Conservation (phyloP, 164 flowering plant genomes). For the Sextonia rubra region DNA sequence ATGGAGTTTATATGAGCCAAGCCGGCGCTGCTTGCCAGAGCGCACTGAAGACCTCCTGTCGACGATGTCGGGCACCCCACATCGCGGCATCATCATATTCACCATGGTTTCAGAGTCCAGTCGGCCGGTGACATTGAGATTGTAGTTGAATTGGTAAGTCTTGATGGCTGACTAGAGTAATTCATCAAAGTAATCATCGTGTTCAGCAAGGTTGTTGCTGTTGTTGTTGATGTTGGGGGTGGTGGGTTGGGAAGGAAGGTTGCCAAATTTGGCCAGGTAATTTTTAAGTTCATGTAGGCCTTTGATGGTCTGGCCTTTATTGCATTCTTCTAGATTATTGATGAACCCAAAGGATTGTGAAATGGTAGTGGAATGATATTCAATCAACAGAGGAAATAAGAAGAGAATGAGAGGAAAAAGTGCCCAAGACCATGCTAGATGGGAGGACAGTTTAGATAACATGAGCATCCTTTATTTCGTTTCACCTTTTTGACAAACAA, state of each 20-base stretch:
- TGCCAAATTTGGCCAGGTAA: slow-evolving; percentile 58
- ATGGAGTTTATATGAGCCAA: slow-evolving; percentile 20
- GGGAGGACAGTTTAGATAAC: not conserved
- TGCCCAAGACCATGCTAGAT: not conserved
- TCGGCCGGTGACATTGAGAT: slow-evolving; percentile 41
- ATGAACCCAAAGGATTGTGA: not conserved
- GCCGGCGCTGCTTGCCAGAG: slow-evolving; percentile 4
- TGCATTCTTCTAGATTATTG: slow-evolving; percentile 28
- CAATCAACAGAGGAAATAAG: not conserved
- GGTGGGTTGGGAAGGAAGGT: slow-evolving; percentile 23
- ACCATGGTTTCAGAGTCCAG: slow-evolving; percentile 39
- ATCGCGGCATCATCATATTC: slow-evolving; percentile 47
- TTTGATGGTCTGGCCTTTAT: slow-evolving; percentile 26
- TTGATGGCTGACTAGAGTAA: slow-evolving; percentile 47
- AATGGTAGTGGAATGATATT: not conserved
- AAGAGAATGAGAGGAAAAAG: not conserved
- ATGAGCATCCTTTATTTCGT: not conserved
- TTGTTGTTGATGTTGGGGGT: slow-evolving; percentile 19
- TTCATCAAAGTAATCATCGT: slow-evolving; percentile 32
- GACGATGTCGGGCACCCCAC: slow-evolving; percentile 55
- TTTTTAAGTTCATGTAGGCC: slow-evolving; percentile 51
- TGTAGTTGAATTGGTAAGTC: slow-evolving; percentile 50
- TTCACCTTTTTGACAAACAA: no score
- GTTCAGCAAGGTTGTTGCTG: slow-evolving; percentile 38
- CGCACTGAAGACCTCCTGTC: slow-evolving; percentile 20